phyloP scores from a whole-genome alignment of 2,329 filamentous ascomycete species.

The Xylariaceae sp. region DNA sequence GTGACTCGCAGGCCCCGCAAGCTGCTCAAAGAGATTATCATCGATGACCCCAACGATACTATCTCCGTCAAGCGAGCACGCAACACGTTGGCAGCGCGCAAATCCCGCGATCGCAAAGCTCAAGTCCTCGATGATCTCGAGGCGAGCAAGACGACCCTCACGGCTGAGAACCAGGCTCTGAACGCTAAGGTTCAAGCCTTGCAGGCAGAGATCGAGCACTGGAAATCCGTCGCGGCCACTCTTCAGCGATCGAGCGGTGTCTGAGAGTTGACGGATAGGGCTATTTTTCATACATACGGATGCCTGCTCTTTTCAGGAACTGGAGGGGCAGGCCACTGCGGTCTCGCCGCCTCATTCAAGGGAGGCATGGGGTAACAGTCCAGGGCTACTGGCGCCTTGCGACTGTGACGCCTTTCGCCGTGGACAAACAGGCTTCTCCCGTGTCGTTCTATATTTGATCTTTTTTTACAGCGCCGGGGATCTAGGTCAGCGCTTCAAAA shows the following conservation, averaged over 20 bases:
- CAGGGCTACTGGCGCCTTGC: conserved; percentile 21
- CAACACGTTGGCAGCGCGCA: conserved; percentile 89
- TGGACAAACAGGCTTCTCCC: conserved; percentile 20
- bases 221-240: conserved; percentile 51
- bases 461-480: background rate
- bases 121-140: conserved; percentile 72
- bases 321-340: conserved; percentile 29
- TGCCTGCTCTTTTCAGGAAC: conserved; percentile 33
- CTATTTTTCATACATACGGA: conserved; percentile 20
- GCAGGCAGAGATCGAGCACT: conserved; percentile 60
- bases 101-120: conserved; percentile 84
- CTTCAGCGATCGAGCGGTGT: conserved; percentile 33
- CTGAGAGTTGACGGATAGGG: conserved; percentile 20
- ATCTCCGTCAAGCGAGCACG: conserved; percentile 88
- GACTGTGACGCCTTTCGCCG: conserved; percentile 22
- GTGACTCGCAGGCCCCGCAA: conserved; percentile 77
- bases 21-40: conserved; percentile 72
- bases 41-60: conserved; percentile 69
- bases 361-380: conserved; percentile 26
- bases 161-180: conserved; percentile 33
- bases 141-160: conserved; percentile 60
- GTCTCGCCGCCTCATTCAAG: conserved; percentile 21
- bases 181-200: background rate
- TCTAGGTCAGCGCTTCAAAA: background rate
- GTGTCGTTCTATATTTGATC: conserved; percentile 20